Evolutionary conservation across 306 rosid species (phyloP).

Genomic region (Lotus japonicus): DNA sequence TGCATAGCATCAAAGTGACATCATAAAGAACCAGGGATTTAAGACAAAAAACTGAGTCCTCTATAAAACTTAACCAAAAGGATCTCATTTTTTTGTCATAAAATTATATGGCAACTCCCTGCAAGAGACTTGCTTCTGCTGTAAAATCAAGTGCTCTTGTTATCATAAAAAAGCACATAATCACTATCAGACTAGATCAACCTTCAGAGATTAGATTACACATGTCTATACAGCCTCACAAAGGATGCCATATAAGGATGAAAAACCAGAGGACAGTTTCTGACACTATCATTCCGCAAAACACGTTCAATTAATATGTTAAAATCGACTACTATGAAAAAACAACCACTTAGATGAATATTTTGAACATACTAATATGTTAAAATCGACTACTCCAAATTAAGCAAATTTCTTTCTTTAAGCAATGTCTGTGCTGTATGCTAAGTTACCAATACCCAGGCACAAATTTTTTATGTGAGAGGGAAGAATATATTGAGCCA

Average conservation of each 20-base stretch:
- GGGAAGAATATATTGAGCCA: not conserved
- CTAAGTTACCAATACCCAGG: not conserved
- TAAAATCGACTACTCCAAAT: too few species aligned
- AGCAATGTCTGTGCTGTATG: not conserved
- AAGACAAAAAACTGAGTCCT: not conserved
- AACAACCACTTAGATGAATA: not conserved
- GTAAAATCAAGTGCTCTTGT: slow-evolving; percentile 3
- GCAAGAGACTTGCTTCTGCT: not conserved
- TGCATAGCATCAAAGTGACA: not conserved
- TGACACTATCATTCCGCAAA: not conserved
- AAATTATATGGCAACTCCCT: not conserved
- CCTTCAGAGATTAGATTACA: not conserved
- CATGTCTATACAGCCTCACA: not conserved
- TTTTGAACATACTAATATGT: not conserved
- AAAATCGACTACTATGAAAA: slow-evolving; percentile 2
- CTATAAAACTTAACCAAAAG: slow-evolving; percentile 18
- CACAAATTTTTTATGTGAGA: not conserved
- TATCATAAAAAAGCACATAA: slow-evolving; percentile 4
- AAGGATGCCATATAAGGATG: not conserved
- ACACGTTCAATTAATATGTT: not conserved
- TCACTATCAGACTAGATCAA: not conserved
- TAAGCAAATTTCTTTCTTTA: not conserved
- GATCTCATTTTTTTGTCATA: not conserved
- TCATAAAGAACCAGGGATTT: not conserved
- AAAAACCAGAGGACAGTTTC: not conserved